These are phyloP conservation scores for Globisporangium ultimum DNA, from an alignment of 352 stramenopile genomes.

Conservation along the genomic window DNA sequence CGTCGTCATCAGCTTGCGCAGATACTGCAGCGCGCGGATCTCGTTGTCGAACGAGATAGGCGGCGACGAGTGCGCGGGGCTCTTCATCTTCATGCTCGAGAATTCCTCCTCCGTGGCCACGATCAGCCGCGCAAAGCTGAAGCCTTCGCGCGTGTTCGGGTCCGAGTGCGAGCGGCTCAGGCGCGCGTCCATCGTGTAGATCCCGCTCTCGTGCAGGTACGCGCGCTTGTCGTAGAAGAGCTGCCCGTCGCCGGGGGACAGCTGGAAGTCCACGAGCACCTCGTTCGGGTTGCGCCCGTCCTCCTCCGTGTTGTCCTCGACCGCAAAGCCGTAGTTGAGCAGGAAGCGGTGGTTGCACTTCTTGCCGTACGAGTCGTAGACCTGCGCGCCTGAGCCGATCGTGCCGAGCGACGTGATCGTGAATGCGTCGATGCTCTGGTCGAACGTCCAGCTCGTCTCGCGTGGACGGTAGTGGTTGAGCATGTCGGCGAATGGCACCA, in stretches of 20 bases:
- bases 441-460: constrained; percentile 95
- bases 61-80: constrained; percentile 67
- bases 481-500: constrained; percentile 99
- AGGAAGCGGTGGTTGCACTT: constrained; percentile 99
- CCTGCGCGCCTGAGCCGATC: constrained; percentile 85
- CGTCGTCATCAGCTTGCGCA: constrained; percentile 74
- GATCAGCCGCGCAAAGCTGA: constrained; percentile 84
- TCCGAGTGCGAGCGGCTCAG: constrained; percentile 84
- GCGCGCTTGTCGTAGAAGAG: constrained; percentile 84
- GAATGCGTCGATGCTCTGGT: constrained; percentile 80
- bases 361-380: constrained; percentile 99
- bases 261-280: constrained; percentile 87
- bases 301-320: constrained; percentile 98
- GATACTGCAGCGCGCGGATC: constrained; percentile 68
- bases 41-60: constrained; percentile 87
- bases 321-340: constrained; percentile 99
- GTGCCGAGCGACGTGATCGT: constrained; percentile 87
- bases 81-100: constrained; percentile 77
- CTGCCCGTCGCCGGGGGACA: constrained; percentile 54
- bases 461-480: constrained; percentile 98
- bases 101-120: constrained; percentile 85
- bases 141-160: constrained; percentile 80
- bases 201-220: constrained; percentile 83
- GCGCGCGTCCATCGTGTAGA: constrained; percentile 85
- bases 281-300: constrained; percentile 99